A percentile compares a stretch with the other conserved stretches of the same genome.
Evolutionary conservation across 257 asterid genomes (phyloP).

Genomic region (Catharanthus roseus): DNA sequence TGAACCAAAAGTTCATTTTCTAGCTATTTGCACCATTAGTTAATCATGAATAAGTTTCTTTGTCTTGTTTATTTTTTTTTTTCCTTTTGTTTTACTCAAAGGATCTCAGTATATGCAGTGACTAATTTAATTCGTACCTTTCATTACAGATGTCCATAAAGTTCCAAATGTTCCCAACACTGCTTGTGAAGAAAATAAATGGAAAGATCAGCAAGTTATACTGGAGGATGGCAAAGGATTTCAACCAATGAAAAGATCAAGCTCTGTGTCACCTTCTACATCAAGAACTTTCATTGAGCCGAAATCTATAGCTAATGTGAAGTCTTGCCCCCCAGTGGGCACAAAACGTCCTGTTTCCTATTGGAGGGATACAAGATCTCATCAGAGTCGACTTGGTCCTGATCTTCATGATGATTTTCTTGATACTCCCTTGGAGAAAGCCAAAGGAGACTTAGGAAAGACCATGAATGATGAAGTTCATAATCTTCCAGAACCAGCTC

Average conservation of each 20-base stretch:
- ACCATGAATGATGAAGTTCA: constrained; percentile 33
- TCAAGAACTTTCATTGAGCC: constrained; percentile 34
- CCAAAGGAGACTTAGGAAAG: constrained; percentile 48
- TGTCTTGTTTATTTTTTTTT: background rate
- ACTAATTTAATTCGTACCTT: constrained; percentile 14
- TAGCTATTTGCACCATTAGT: background rate
- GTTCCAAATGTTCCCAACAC: constrained; percentile 27
- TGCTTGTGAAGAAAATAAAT: constrained; percentile 29
- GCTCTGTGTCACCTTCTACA: constrained; percentile 40
- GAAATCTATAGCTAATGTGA: constrained; percentile 31
- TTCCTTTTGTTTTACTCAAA: background rate
- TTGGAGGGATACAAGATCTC: constrained; percentile 94
- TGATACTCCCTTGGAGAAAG: constrained; percentile 78
- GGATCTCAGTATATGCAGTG: background rate
- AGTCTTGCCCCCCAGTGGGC: constrained; percentile 59
- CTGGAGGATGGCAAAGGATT: constrained; percentile 23
- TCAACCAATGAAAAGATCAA: constrained; percentile 29
- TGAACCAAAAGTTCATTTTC: background rate
- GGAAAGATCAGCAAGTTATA: constrained; percentile 30
- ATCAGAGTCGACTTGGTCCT: constrained; percentile 74
- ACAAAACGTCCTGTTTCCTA: constrained; percentile 71
- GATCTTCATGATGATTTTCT: constrained; percentile 91
- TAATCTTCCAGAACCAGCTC: constrained; percentile 24
- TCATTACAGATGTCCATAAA: constrained; percentile 31
- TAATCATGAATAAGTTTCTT: background rate